Evolutionary conservation across 352 stramenopile species (phyloP), one percentile per base, ranked within the genome.

Genomic region (Phytopythium montanum): DNA sequence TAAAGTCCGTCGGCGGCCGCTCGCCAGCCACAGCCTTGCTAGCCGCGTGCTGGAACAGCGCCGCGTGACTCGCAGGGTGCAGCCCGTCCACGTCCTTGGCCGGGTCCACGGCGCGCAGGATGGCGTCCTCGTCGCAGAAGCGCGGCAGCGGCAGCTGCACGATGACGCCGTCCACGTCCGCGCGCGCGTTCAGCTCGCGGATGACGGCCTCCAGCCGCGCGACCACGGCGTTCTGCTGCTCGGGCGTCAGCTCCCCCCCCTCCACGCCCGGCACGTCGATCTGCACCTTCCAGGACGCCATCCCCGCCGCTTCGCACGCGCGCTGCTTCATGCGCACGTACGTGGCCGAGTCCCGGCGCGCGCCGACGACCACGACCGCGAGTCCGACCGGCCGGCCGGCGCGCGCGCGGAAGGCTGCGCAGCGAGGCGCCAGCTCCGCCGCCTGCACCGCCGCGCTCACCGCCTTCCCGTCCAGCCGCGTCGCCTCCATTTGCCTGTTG

Each of bases 251-350:
- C 25, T 64, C 61, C 6, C 19, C 26, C 2, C 63, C 51, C 6
- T 60, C 48, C 7, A 21, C n/a, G 14, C 58, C 45, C 0, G 69
- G 66, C 42, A 83, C 31, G 5, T 57, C 39, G 56, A 90, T 77
- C 28, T 85, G 76, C 23, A 87, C 49, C 68, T 91, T 92, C 79
- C 97, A 96, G 21, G 82, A 96, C 28, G 65, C 33, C 63, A 99
- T 98, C 48, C 97, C 96, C 21, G 95, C 87, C 62, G 98, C 90
- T 0, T 79, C 81, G 67, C 95, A 99, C 29, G 97, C 95, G 60
- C 97, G 98, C 71, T 99, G 96, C 81, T 99, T 99, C 92, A 99
- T 99, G 36, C 96, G 91, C 44, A 99, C 97, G 72, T 99, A 99
- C 45, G 96, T 98, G 41, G 82, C 85, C 54, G 95, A 99, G 78